A percentile compares a stretch with the other conserved stretches of the same genome.
phyloP scores from a whole-genome alignment of 1,284 basidiomycete genomes.

The Volvariella volvacea region DNA sequence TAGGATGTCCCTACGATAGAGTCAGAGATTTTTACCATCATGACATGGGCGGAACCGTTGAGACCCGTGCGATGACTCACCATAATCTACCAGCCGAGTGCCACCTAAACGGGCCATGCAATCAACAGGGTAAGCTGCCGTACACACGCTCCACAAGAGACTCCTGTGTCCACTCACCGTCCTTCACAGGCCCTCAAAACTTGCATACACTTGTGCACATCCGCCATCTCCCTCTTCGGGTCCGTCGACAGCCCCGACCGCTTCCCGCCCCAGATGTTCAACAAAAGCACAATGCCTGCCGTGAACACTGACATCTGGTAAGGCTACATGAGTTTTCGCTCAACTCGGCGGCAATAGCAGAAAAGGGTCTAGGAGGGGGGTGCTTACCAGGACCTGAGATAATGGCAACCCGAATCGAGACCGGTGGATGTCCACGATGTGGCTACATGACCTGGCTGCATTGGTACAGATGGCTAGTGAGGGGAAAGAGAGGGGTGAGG shows the following conservation, averaged over 20 bases:
- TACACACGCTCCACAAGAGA: too few relatives aligned
- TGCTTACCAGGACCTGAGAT: conserved; percentile 37
- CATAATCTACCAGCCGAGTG: conserved; percentile 24
- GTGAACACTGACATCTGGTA: conserved; percentile 44
- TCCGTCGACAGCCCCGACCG: conserved; percentile 49
- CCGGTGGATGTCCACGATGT: conserved; percentile 56
- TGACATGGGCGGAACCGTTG: too few relatives aligned
- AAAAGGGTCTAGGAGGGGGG: background rate
- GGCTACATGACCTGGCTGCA: conserved; percentile 73
- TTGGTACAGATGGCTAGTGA: conserved; percentile 82
- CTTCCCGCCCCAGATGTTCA: conserved; percentile 71
- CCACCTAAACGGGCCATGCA: too few relatives aligned
- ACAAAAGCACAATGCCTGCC: conserved; percentile 59
- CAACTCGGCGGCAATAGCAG: conserved; percentile 1
- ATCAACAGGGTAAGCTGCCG: too few relatives aligned
- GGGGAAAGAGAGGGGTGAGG: conserved; percentile 54
- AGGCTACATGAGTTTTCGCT: background rate
- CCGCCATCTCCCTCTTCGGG: conserved; percentile 56
- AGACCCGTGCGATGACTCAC: conserved; percentile 15
- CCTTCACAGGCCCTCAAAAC: conserved; percentile 50
- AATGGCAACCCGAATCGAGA: conserved; percentile 22
- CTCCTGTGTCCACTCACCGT: conserved; percentile 38
- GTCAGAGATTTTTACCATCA: background rate
- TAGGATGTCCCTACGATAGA: conserved; percentile 51
- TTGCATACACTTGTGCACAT: conserved; percentile 67